Conservation (phyloP, 2,329 filamentous ascomycete species). For the Aspergillus phoenicis region DNA sequence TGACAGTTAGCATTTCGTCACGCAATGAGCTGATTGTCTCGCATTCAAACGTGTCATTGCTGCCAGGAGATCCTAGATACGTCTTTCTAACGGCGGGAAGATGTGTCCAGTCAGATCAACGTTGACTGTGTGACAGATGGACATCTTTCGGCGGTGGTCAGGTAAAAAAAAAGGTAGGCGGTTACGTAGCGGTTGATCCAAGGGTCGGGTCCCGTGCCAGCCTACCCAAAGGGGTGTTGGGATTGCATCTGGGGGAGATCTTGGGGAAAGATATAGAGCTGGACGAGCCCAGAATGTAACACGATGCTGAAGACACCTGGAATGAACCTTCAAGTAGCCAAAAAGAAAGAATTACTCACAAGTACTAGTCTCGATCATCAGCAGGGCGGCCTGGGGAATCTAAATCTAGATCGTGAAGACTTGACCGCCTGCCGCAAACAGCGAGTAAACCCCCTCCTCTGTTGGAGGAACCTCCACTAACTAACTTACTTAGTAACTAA, state of each 20-base stretch:
- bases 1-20: no score
- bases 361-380: neutral
- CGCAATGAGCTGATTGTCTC: no score
- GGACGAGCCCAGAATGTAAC: neutral
- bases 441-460: slow-evolving; percentile 17
- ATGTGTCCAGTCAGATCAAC: neutral
- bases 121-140: neutral
- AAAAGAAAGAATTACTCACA: neutral
- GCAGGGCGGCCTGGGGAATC: neutral
- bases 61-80: neutral
- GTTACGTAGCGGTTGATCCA: neutral
- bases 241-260: neutral
- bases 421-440: slow-evolving; percentile 29
- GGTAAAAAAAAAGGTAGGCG: neutral
- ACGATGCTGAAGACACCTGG: neutral
- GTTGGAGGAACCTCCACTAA: neutral
- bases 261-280: neutral
- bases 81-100: neutral
- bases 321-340: neutral
- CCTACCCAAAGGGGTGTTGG: neutral
- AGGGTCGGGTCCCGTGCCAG: slow-evolving; percentile 1
- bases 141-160: neutral
- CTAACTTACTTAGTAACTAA: neutral
- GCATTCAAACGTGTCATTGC: neutral
- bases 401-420: neutral